Conservation (phyloP, 2,329 filamentous ascomycete genomes). For the Penicillium sp. region DNA sequence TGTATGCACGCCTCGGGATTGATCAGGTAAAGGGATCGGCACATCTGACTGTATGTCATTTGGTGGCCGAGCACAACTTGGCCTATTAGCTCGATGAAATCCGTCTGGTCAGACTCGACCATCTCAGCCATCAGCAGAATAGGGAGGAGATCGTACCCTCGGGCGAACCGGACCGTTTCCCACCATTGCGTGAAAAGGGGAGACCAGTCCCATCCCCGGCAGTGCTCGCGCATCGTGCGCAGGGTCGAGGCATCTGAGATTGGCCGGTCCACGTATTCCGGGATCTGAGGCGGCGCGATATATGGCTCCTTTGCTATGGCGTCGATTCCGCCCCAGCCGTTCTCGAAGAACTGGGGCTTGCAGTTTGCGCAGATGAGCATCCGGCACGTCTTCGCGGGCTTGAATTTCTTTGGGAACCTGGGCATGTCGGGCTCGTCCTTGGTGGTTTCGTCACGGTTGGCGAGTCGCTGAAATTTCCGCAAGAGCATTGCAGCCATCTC, state of each 20-base stretch:
- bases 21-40: background rate
- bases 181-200: slow-evolving; percentile 1
- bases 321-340: slow-evolving; percentile 49
- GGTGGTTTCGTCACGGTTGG: background rate
- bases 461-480: too few relatives aligned
- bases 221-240: slow-evolving; percentile 10
- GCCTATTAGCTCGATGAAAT: slow-evolving; percentile 1
- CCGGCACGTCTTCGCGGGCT: background rate
- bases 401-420: background rate
- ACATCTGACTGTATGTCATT: background rate
- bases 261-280: slow-evolving; percentile 33
- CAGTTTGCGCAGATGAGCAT: slow-evolving; percentile 17
- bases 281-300: slow-evolving; percentile 25
- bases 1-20: background rate
- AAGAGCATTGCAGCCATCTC: background rate
- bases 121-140: background rate
- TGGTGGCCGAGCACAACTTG: background rate
- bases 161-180: background rate
- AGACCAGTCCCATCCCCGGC: background rate
- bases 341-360: slow-evolving; percentile 34
- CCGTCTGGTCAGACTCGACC: background rate
- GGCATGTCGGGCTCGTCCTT: background rate
- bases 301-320: slow-evolving; percentile 37
- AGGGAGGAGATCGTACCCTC: slow-evolving; percentile 1
- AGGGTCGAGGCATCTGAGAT: slow-evolving; percentile 30